Conservation (phyloP, 257 asterid genomes). For the Fraxinus americana region DNA sequence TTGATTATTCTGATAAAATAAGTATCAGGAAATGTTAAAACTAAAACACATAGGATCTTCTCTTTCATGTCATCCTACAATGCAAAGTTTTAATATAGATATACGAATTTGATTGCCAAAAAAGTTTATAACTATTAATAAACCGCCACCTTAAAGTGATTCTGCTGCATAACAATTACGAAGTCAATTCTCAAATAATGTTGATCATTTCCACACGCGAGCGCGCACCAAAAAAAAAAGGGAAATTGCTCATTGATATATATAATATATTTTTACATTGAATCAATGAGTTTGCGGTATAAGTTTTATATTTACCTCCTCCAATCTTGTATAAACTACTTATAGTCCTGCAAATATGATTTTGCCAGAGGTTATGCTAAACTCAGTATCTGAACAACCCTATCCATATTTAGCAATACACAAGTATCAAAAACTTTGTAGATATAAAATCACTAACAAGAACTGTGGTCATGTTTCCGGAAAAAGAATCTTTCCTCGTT, state of each 20-base stretch:
- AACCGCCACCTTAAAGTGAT: not conserved
- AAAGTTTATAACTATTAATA: no score
- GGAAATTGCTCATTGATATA: not conserved
- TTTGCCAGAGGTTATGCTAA: not conserved
- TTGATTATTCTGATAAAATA: not conserved
- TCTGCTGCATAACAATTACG: not conserved
- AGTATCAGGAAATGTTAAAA: not conserved
- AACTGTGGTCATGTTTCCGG: not conserved
- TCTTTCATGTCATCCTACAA: not conserved
- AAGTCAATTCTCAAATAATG: not conserved
- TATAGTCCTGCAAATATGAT: not conserved
- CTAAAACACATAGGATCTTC: not conserved
- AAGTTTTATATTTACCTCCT: not conserved
- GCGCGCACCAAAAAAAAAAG: no score
- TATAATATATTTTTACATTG: not conserved
- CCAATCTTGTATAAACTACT: not conserved
- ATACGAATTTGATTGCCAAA: no score
- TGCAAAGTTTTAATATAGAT: not conserved
- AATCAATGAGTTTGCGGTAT: not conserved
- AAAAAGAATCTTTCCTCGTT: not conserved
- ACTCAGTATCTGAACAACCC: not conserved
- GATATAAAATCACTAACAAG: not conserved
- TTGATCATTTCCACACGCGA: not conserved
- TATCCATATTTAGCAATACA: not conserved
- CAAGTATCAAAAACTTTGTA: not conserved